Conservation (phyloP, 2,329 filamentous ascomycete species). For the Fusarium tjaetaba region DNA sequence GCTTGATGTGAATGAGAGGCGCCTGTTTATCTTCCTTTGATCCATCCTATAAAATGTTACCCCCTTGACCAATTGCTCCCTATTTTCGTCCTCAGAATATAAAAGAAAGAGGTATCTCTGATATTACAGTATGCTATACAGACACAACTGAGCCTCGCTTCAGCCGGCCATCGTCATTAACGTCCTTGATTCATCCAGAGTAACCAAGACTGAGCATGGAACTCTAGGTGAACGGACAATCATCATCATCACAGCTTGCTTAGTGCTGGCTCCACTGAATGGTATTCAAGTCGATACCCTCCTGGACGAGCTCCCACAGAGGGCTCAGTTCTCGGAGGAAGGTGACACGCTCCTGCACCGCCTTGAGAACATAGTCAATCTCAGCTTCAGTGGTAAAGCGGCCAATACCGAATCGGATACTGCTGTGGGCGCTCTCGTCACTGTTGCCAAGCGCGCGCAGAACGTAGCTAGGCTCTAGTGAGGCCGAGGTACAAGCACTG, state of each 20-base stretch:
- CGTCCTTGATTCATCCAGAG: slow-evolving; percentile 3
- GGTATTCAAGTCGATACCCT: slow-evolving; percentile 92
- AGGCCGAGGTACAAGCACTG: slow-evolving; percentile 96
- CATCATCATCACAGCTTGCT: slow-evolving; percentile 38
- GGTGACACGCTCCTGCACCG: slow-evolving; percentile 87
- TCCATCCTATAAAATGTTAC: slow-evolving; percentile 30
- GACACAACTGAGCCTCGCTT: slow-evolving; percentile 37
- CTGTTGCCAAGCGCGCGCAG: slow-evolving; percentile 93
- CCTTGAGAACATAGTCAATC: slow-evolving; percentile 97
- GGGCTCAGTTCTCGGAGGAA: slow-evolving; percentile 96
- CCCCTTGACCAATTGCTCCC: slow-evolving; percentile 38
- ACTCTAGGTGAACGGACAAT: not conserved
- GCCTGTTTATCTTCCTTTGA: slow-evolving; percentile 19
- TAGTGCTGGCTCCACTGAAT: slow-evolving; percentile 99
- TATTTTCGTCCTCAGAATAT: slow-evolving; percentile 35
- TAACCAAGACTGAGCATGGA: not conserved
- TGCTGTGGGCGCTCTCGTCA: slow-evolving; percentile 97
- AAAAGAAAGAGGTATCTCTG: slow-evolving; percentile 48
- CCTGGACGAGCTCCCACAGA: slow-evolving; percentile 97
- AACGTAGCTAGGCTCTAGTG: slow-evolving; percentile 95
- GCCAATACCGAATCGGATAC: slow-evolving; percentile 96
- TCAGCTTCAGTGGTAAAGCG: slow-evolving; percentile 95
- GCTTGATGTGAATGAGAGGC: slow-evolving; percentile 16
- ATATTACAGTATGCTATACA: slow-evolving; percentile 50
- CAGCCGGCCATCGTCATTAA: slow-evolving; percentile 30